Base-by-base conservation (phyloP, 164 flowering plant genomes). In the Magnolia kwangsiensis region DNA sequence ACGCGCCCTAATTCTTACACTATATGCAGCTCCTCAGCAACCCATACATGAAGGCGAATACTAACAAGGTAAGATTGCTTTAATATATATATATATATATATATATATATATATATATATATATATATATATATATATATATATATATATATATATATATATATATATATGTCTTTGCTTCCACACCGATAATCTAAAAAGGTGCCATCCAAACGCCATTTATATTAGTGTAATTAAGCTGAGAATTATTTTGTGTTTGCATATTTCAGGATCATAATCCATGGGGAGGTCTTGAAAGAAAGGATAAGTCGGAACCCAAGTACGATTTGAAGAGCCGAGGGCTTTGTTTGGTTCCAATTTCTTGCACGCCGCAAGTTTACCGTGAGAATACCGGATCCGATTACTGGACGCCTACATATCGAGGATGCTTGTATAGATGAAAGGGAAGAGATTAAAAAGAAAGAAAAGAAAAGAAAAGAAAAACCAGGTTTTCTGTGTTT, bases 341-440 rank as follows among this genome's bases (percentile, higher is more conserved):
- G 5, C 87, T 91, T 21, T 87, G 93, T 78, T 80, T 91, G 21
- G 89, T 89, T 78, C 95, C 95, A 0, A 79, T 87, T 67, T 90
- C 92, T 18, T 87, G 86, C 70, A 86, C 88, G 0, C 89, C 95
- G 50, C 89, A 85, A 74, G 79, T 83, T 64, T 88, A 81, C 58
- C 82, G 83, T 9, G 95, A 91, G 67, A 89, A 86, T 78, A 76
- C 82, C 0, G 95, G 90, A 74, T 77, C 90, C 8, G 95, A 91
- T 72, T 90, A 89, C 76, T 89, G 88, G 91, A 87, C 91, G 9
- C 92, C 93, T 2, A 69, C 90, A 0, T 89, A 88, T 63, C 83
- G 91, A 82, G 90, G 95, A 49, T 86, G 86, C 75, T 84, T 90
- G 82, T 91, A 91, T 65, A 81, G 92, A 76, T 91, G 81, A 85